Base-by-base conservation (phyloP, 345 rosid species). In the Pseudoturritis turrita region DNA sequence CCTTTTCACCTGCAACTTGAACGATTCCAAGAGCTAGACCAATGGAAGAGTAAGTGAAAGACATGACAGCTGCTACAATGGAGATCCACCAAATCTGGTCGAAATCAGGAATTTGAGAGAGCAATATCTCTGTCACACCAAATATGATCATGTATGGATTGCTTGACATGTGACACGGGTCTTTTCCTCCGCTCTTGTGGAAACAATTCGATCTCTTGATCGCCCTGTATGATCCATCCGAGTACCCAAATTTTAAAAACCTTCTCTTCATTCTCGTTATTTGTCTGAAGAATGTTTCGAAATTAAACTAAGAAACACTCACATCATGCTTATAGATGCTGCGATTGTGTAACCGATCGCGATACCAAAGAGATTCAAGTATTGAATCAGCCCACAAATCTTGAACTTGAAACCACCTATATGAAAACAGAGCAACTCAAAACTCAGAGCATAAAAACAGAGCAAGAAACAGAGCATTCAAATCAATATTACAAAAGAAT, bases 41-140 rank as follows among this genome's bases (percentile, higher is more conserved):
- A 58, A 95, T 88, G n/a, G 84, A 53, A 1, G 97, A 91, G 86
- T 91, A 91, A 55, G 99, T 87, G 80, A 91, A 95, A 25, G 97
- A 91, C 99, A 95, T 95, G 64, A 88, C 85, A 4, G 99, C 96
- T 4, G 93, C 99, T 6, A 91, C 84, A 50, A 87, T 81, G 45
- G 99, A 91, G 69, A 91, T 90, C 97, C 97, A 91, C 89, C 89
- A 87, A 37, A 95, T 75, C 80, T 87, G 96, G 65, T 88, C 90
- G 68, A 91, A 89, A 50, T 85, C 93, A 11, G 93, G 97, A 57
- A 91, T 77, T 69, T 91, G 97, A 26, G 97, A 91, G 52, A 89
- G 80, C 53, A 91, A 68, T 18, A 89, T 79, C 79, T 91, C 88
- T 35, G 76, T 62, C 44, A 87, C 44, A 37, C 96, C 97, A 49